Base-by-base conservation (phyloP, 768 basidiomycete species). In the Gloeophyllum trabeum region DNA sequence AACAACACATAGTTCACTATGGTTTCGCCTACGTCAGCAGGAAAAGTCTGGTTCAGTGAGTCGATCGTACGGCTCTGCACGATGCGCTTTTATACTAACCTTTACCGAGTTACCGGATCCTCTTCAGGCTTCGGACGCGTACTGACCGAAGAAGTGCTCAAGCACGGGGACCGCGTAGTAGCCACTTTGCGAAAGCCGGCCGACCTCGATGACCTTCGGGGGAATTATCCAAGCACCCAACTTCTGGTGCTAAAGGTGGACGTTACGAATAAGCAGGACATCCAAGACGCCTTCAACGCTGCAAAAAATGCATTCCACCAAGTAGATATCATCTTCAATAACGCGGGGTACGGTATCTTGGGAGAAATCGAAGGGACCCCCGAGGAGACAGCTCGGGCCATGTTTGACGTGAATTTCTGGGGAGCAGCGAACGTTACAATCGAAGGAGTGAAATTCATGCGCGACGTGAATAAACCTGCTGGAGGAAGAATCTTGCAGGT, bases 401-500 rank as follows among this genome's bases (percentile, higher is more conserved):
- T 50, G 35, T 41, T 59, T 32, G 57, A 57, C 10, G 47, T 51
- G 13, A 52, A 54, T 46, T 54, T 55, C 46, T 59, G 50, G 52
- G 55, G 57, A 5, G 51, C 57, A 2, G 43, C 46, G 0, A 46
- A 47, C 24, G 63, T 64, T 24, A 60, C 48, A 24, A 47, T 44
- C 21, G 61, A 56, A 32, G 61, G 63, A 0, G 47, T 67, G 25
- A 41, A 43, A 25, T 53, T 56, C 42, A 62, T 66, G 47, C 55
- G 65, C 16, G 65, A 66, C 14, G 51, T 55, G 2, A 66, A 66
- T 42, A 47, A 56, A 6, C 58, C 64, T 7, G 44, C 16, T 4
- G 62, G 63, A 0, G 65, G 65, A 2, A 56, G 54, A 13, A 49
- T 67, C 1, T 46, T 66, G n/a, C 63, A 68, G 35, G 40, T 54